Base-by-base conservation (phyloP, 139 green algal species). In the Auxenochlorella pyrenoidosa region DNA sequence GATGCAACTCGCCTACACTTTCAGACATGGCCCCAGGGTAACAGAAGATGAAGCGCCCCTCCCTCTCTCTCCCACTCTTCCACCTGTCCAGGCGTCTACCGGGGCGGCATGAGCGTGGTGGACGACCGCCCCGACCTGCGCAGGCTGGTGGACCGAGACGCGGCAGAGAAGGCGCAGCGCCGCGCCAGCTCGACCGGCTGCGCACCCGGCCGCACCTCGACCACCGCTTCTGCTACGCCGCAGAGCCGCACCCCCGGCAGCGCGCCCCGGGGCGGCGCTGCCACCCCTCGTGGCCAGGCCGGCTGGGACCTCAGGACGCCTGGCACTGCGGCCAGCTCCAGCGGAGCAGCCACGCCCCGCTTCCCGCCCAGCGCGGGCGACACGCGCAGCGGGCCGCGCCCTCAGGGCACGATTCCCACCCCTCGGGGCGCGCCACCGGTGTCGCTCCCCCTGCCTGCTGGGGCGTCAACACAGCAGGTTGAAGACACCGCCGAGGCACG, bases 21-120 rank as follows among this genome's bases (percentile, higher is more conserved):
- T n/a, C n/a, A n/a, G n/a, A n/a, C n/a, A n/a, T n/a, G n/a, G n/a
- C n/a, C n/a, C n/a, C n/a, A n/a, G n/a, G n/a, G n/a, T n/a, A n/a
- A n/a, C n/a, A n/a, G n/a, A n/a, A n/a, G n/a, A n/a, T n/a, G n/a
- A n/a, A n/a, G n/a, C n/a, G n/a, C n/a, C n/a, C n/a, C n/a, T n/a
- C n/a, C n/a, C n/a, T n/a, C n/a, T n/a, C n/a, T n/a, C n/a, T n/a
- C n/a, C n/a, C n/a, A n/a, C n/a, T n/a, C n/a, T n/a, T n/a, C n/a
- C n/a, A n/a, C n/a, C n/a, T n/a, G n/a, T n/a, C 12, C 63, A 85
- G 80, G 80, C 41, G 80, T 85, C 40, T 44, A 85, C 32, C 80
- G 80, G 2, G 80, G 80, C 40, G 80, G 63, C 40, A 85, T 85
- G 80, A 85, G 41, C 41, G 63, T 85, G 40, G 12, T 41, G 6